A percentile compares a stretch with the other conserved stretches of the same genome.
phyloP scores from a whole-genome alignment of 768 basidiomycete species.

The Leccinum aurantiacum region DNA sequence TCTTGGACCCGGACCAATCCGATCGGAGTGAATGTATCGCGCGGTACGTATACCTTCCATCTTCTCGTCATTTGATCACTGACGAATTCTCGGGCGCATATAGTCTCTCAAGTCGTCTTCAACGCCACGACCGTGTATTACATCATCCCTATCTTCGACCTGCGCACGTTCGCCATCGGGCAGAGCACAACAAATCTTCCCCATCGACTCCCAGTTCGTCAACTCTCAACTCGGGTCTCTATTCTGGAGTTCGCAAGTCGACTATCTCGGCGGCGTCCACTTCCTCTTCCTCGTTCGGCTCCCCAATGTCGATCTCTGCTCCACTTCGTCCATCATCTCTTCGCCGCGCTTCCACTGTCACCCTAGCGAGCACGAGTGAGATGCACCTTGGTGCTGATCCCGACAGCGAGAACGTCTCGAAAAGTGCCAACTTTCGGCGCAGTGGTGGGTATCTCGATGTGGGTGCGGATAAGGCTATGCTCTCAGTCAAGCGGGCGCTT shows the following conservation, averaged over 20 bases:
- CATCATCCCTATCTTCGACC: slow-evolving; percentile 61
- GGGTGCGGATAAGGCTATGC: slow-evolving; percentile 20
- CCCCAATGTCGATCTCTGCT: slow-evolving; percentile 38
- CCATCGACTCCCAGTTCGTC: slow-evolving; percentile 66
- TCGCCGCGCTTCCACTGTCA: slow-evolving; percentile 37
- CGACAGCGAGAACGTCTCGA: slow-evolving; percentile 14
- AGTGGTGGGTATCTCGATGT: slow-evolving; percentile 19
- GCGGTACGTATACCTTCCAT: slow-evolving; percentile 47
- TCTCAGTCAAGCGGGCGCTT: slow-evolving; percentile 47
- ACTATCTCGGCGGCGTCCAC: slow-evolving; percentile 28
- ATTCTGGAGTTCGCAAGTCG: slow-evolving; percentile 28
- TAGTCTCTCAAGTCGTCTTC: slow-evolving; percentile 68
- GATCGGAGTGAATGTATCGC: slow-evolving; percentile 51
- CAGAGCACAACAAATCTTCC: slow-evolving; percentile 25
- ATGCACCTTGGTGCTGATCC: slow-evolving; percentile 7
- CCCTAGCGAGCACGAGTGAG: slow-evolving; percentile 25
- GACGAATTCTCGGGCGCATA: slow-evolving; percentile 17
- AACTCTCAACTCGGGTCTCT: slow-evolving; percentile 52
- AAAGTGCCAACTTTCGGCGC: slow-evolving; percentile 9
- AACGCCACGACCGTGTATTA: slow-evolving; percentile 58
- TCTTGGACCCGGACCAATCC: slow-evolving; percentile 54
- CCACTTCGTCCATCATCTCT: slow-evolving; percentile 46
- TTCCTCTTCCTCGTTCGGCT: slow-evolving; percentile 36
- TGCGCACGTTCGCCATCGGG: slow-evolving; percentile 27
- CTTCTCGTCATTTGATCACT: slow-evolving; percentile 7